Evolutionary conservation across 2,329 filamentous ascomycete genomes (phyloP).

Genomic region (Aspergillus sp.): DNA sequence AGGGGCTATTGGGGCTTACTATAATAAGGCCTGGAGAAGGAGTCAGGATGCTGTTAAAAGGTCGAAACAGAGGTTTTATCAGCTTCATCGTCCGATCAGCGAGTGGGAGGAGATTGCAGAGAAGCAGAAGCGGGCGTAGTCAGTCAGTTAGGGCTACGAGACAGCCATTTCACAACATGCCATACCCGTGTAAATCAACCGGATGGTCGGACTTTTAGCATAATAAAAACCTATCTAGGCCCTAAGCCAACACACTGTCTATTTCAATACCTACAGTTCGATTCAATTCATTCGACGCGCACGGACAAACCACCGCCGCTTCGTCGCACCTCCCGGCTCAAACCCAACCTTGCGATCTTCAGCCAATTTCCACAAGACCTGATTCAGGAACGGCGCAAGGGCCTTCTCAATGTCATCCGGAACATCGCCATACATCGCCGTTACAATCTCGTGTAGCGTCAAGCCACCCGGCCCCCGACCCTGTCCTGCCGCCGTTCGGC

Average conservation of each 20-base stretch:
- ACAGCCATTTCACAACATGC: too few species aligned
- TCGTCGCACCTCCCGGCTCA: slow-evolving; percentile 33
- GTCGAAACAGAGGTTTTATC: slow-evolving; percentile 10
- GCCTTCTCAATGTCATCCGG: slow-evolving; percentile 34
- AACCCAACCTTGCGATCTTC: slow-evolving; percentile 47
- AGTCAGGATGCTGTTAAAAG: slow-evolving; percentile 11
- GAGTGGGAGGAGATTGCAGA: slow-evolving; percentile 12
- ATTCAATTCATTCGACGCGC: neutral
- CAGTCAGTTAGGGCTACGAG: neutral
- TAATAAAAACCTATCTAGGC: neutral
- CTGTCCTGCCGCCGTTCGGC: neutral
- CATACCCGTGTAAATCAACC: too few species aligned
- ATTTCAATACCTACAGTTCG: neutral
- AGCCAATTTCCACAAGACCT: slow-evolving; percentile 46
- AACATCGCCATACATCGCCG: slow-evolving; percentile 43
- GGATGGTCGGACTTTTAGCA: too few species aligned
- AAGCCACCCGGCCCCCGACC: slow-evolving; percentile 32
- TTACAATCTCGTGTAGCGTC: slow-evolving; percentile 46
- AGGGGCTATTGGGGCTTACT: slow-evolving; percentile 2
- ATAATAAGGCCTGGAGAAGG: slow-evolving; percentile 4
- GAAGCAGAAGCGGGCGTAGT: neutral
- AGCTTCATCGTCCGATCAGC: slow-evolving; percentile 12
- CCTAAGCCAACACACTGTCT: neutral
- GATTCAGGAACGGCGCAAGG: slow-evolving; percentile 45
- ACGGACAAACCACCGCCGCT: slow-evolving; percentile 37